Evolutionary conservation across 1,284 basidiomycete species (phyloP), one percentile per base, ranked within the genome.

Genomic region (Inonotus hispidus): DNA sequence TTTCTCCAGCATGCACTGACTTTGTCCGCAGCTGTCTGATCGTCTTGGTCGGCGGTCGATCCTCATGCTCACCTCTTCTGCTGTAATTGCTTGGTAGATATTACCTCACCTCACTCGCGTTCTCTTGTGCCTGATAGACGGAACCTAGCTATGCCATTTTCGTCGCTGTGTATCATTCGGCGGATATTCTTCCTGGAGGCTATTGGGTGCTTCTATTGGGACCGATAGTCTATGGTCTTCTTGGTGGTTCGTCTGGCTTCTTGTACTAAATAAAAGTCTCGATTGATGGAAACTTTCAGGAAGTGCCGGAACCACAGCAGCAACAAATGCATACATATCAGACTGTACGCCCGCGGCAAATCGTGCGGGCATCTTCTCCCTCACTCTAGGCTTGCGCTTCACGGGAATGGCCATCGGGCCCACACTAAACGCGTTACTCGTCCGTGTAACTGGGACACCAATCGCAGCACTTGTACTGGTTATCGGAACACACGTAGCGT

Each of bases 121-220:
- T 19, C 41, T 45, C 27, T n/a, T 21, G 19, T 43, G 23, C 35
- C 56, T 23, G 38, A 27, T 25, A 56, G 53, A 64, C 14, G 52
- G 68, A 7, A 52, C 64, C 21, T 63, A 78, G 76, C 65, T 89
- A 93, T 66, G 66, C 82, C 23, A 83, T 76, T 63, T 87, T 93
- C 66, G 78, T 94, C 55, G 68, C 87, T 56, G 87, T 90, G 6
- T 77, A 83, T 27, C 76, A 74, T 54, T 87, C 81, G 71, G 82
- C 82, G 38, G 74, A 82, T 56, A 68, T 74, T n/a, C 74, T 92
- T 5, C 90, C 90, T 1, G 90, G 92, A 7, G 89, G 91, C 7
- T 93, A 92, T 71, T 89, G 89, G 81, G 86, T 91, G 68, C 77
- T 94, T 19, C 68, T 95, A 7, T 66, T 90, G 13, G 89, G 89